Base-by-base conservation (phyloP, 2,329 filamentous ascomycete genomes). In the Grosmannia serpens region DNA sequence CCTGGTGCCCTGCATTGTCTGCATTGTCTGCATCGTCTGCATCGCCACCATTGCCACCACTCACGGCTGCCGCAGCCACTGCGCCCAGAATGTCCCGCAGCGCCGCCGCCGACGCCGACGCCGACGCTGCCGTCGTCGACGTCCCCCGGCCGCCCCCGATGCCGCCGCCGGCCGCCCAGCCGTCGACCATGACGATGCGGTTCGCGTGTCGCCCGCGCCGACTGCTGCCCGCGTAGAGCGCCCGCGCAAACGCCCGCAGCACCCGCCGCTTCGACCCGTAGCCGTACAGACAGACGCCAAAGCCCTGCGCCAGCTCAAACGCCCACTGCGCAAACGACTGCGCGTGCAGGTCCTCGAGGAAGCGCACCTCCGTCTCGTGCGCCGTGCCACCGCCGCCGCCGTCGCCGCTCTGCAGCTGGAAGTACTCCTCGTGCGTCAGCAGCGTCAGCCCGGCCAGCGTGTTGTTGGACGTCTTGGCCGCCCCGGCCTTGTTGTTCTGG, bases 391-490 rank as follows among this genome's bases (percentile, higher is more conserved):
- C 27, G 22, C 54, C 10, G 38, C 22, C 22, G 4, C 3, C n/a
- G 63, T 84, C 83, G 41, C 80, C 75, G 41, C 82, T 79, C 33
- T 89, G 75, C 33, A 87, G 73, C 51, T 82, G 77, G 65, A 95
- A 95, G 71, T 94, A 99, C 68, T 96, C 90, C 59, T 97, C 91
- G 67, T 96, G 91, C 1, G 88, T 91, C 59, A 97, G 83, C 13
- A 96, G 76, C 4, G 83, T 77, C 38, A 95, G 75, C 5, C 86
- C 84, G 0, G 86, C 80, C 6, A 97, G 77, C 0, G 84, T 95
- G 64, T 94, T 94, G 68, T 89, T 87, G 1, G 91, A 96, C 0
- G 92, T 96, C 71, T 91, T 91, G 55, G 83, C 78, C 4, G 84
- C 81, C 2, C 89, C 91, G 0, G 89, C 85, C 53, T 89, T 86